A percentile compares a stretch with the other conserved stretches of the same genome.
These are phyloP conservation scores for Aristolochia fimbriata DNA, from an alignment of 164 flowering plant genomes.

Conservation along the genomic window DNA sequence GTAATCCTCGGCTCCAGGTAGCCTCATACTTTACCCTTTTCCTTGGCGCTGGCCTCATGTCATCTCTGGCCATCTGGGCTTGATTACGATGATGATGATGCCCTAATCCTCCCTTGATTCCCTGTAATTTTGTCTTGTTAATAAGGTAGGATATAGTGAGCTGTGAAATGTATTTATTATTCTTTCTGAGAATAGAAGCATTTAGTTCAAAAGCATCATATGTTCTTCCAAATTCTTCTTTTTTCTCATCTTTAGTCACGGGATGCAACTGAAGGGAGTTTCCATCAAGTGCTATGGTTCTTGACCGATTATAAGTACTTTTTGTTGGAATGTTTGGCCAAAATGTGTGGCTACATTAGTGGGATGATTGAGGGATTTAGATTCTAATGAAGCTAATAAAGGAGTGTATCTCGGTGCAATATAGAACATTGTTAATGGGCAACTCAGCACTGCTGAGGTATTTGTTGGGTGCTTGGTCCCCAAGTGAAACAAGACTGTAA, in stretches of 20 bases:
- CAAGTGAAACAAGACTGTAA: neutral
- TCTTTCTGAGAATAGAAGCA: neutral
- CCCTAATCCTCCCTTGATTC: too few species aligned
- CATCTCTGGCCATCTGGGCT: conserved; percentile 80
- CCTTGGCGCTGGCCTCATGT: conserved; percentile 74
- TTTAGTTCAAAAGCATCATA: neutral
- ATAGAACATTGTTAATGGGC: neutral
- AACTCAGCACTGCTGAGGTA: too few species aligned
- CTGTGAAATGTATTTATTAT: neutral
- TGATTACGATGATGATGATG: conserved; percentile 13
- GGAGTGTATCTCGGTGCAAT: neutral
- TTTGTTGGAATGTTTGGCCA: too few species aligned
- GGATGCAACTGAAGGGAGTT: too few species aligned
- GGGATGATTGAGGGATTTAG: too few species aligned
- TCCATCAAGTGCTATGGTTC: too few species aligned
- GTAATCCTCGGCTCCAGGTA: conserved; percentile 64
- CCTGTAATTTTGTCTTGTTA: neutral
- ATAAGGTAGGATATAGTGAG: neutral
- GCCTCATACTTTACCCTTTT: conserved; percentile 66
- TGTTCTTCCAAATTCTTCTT: neutral
- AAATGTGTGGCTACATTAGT: too few species aligned
- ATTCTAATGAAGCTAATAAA: too few species aligned
- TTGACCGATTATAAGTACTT: too few species aligned
- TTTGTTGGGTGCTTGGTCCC: neutral
- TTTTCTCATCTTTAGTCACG: too few species aligned